Evolutionary conservation across 805 yeast genomes (phyloP), one percentile per base, ranked within the genome.

Genomic region (Candida saitoana): DNA sequence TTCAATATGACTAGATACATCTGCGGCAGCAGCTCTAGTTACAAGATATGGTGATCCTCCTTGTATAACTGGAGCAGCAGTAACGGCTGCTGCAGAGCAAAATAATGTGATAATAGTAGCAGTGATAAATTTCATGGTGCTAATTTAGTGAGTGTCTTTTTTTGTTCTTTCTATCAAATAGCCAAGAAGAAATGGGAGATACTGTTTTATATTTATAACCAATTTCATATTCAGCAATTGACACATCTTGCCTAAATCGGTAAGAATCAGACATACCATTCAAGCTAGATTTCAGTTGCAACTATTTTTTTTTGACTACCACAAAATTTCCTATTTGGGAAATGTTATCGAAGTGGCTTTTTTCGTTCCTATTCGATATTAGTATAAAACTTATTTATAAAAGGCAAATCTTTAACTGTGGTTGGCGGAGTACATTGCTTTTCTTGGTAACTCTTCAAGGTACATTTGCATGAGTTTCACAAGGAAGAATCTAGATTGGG

Each of bases 311-410:
- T 29, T n/a, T n/a, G n/a, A n/a, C n/a, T 29, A 29, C 32, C 32
- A 29, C 32, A 29, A 18, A 34, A 34, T 34, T 34, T 18, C 37
- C 37, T 12, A 18, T 17, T 34, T 18, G 16, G 37, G 37, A 12
- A 34, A 34, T 34, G 37, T 34, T 17, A 17, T 34, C 5, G 18
- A 34, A n/a, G 16, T 17, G 18, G 18, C 6, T 18, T n/a, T n/a
- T n/a, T n/a, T n/a, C n/a, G n/a, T n/a, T n/a, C n/a, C n/a, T n/a
- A n/a, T n/a, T n/a, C n/a, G n/a, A n/a, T n/a, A n/a, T 22, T 22
- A 7, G 27, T 22, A 22, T 22, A 7, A 22, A 22, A 22, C 27
- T 11, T 22, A 22, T 22, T 22, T 22, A 22, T 22, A 22, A 22
- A 6, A 22, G 27, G 11, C 27, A 11, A 22, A 22, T n/a, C 27